Conservation (phyloP, 139 green algal species). For the Eudorina sp. region DNA sequence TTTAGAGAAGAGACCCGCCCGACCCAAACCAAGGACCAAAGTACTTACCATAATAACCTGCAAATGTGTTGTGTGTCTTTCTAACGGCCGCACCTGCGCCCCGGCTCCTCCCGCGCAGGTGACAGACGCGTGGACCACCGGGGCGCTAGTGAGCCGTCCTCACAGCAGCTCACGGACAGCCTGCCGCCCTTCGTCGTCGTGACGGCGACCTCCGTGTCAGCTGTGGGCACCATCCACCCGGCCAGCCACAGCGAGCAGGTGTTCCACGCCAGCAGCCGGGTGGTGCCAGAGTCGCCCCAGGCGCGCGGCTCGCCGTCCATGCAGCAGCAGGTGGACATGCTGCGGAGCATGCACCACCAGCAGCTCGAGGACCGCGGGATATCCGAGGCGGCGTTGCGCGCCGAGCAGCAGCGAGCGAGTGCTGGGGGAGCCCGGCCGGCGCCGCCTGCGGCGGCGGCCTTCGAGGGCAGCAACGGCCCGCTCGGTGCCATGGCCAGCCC, state of each 20-base stretch:
- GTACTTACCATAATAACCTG: too few relatives aligned
- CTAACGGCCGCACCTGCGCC: too few relatives aligned
- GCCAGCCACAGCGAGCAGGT: background rate
- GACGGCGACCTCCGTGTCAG: background rate
- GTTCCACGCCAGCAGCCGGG: background rate
- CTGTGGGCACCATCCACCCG: background rate
- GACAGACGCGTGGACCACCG: background rate
- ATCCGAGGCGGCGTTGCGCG: background rate
- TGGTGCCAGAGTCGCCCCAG: too few relatives aligned
- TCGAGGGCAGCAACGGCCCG: background rate
- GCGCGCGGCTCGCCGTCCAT: constrained; percentile 1
- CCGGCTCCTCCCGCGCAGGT: constrained; percentile 7
- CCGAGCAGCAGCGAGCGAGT: background rate
- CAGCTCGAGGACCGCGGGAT: background rate
- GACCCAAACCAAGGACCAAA: too few relatives aligned
- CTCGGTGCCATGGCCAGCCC: constrained; percentile 31
- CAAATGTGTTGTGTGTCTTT: too few relatives aligned
- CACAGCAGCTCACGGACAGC: constrained; percentile 25
- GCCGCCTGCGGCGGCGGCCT: background rate
- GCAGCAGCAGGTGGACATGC: background rate
- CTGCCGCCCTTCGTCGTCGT: constrained; percentile 34
- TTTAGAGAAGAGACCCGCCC: too few relatives aligned
- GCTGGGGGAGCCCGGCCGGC: background rate
- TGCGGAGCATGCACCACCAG: background rate
- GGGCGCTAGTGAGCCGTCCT: background rate